Evolutionary conservation across 495 filamentous ascomycete species (phyloP).

Genomic region (Penicillium pulvis): DNA sequence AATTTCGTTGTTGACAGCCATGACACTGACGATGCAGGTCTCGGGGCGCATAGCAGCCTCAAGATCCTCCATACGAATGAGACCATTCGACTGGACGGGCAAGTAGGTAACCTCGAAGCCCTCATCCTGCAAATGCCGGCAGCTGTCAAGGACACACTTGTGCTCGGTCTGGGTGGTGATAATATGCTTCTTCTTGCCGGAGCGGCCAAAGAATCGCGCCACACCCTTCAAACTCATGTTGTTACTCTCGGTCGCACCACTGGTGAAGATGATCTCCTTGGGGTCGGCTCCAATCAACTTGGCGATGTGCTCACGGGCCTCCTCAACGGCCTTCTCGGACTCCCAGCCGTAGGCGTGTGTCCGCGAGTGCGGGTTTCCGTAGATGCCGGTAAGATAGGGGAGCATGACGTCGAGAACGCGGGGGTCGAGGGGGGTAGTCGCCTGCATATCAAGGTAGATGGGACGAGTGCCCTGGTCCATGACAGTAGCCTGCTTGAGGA

Average conservation of each 20-base stretch:
- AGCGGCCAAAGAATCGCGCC: constrained; percentile 87
- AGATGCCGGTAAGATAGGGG: constrained; percentile 88
- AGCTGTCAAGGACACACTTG: constrained; percentile 98
- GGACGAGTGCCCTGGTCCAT: constrained; percentile 94
- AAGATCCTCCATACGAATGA: constrained; percentile 83
- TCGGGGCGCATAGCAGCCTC: constrained; percentile 89
- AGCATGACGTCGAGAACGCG: constrained; percentile 96
- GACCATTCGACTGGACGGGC: constrained; percentile 80
- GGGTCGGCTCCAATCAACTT: constrained; percentile 88
- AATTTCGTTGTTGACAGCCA: constrained; percentile 99
- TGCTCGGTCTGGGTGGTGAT: constrained; percentile 97
- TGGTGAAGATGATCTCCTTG: constrained; percentile 99
- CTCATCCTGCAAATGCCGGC: constrained; percentile 93
- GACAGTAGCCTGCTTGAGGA: constrained; percentile 88
- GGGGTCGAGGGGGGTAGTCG: constrained; percentile 94
- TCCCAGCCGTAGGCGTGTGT: constrained; percentile 99
- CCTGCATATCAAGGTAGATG: constrained; percentile 98
- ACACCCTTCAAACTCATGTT: constrained; percentile 99
- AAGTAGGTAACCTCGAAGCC: constrained; percentile 96
- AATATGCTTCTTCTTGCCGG: constrained; percentile 97
- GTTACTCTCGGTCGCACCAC: constrained; percentile 96
- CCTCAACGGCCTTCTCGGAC: constrained; percentile 88
- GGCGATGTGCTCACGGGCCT: constrained; percentile 81
- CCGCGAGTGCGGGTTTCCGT: constrained; percentile 95
- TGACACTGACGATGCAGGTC: constrained; percentile 90